A percentile compares a stretch with the other conserved stretches of the same genome.
Conservation (phyloP, 139 green algal genomes). For the Chlorella sorokiniana region DNA sequence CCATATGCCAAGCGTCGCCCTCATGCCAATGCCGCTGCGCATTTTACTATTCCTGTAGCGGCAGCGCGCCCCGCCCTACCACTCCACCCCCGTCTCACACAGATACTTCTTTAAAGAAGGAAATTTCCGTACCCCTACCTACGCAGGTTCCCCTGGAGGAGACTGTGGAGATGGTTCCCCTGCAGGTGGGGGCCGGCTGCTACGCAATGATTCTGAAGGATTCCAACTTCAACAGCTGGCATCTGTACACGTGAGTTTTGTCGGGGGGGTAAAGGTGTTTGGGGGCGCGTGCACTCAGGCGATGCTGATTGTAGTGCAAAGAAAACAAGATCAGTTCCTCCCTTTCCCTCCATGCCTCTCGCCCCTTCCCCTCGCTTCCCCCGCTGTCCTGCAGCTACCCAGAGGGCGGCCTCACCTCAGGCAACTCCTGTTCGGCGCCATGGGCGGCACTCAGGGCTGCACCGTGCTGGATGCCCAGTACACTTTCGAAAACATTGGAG, state of each 20-base stretch:
- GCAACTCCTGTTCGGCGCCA: neutral
- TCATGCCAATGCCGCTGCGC: too few species aligned
- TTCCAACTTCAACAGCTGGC: conserved; percentile 3
- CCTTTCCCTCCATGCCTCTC: too few species aligned
- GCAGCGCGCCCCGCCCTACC: too few species aligned
- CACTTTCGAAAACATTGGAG: neutral
- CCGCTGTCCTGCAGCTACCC: neutral
- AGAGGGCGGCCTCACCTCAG: conserved; percentile 11
- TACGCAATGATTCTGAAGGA: neutral
- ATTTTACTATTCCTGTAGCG: too few species aligned
- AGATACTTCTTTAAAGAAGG: too few species aligned
- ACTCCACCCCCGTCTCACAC: too few species aligned
- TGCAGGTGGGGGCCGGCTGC: neutral
- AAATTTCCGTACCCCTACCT: too few species aligned
- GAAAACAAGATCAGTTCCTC: too few species aligned
- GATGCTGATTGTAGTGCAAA: too few species aligned
- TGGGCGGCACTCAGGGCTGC: conserved; percentile 6
- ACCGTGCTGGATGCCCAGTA: neutral
- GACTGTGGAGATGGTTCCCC: neutral
- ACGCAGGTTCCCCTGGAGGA: neutral
- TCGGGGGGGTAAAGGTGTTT: too few species aligned
- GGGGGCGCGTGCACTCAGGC: too few species aligned
- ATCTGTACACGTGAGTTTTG: neutral
- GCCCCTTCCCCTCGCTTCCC: neutral
- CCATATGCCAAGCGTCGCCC: too few species aligned